Conservation (phyloP, 1,284 basidiomycete genomes). For the Phellopilus nigrolimitatus region DNA sequence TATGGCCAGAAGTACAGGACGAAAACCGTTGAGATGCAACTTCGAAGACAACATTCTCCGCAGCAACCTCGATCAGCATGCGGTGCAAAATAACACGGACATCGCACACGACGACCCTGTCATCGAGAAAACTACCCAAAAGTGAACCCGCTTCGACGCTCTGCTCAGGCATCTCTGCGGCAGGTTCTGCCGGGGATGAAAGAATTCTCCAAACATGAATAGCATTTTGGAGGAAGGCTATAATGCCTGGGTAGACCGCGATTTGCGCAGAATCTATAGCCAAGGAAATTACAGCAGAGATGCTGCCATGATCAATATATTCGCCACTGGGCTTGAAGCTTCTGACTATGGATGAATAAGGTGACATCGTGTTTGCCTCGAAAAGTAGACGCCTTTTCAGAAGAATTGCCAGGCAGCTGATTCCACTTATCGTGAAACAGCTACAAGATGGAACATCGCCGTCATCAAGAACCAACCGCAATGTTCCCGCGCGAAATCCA, state of each 20-base stretch:
- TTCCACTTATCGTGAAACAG: conserved; percentile 5
- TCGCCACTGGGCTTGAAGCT: conserved; percentile 4
- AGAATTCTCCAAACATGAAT: conserved; percentile 43
- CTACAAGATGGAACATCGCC: conserved; percentile 7
- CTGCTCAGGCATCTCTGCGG: neutral
- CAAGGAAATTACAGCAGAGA: conserved; percentile 1
- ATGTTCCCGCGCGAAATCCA: conserved; percentile 1
- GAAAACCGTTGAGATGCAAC: conserved; percentile 38
- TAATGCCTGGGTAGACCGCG: conserved; percentile 53
- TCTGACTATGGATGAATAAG: conserved; percentile 15
- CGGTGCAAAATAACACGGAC: conserved; percentile 7
- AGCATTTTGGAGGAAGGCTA: conserved; percentile 55
- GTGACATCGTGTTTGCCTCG: conserved; percentile 7
- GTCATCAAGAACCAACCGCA: conserved; percentile 1
- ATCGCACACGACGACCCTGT: conserved; percentile 7
- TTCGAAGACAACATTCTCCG: conserved; percentile 43
- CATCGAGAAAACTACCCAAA: conserved; percentile 4
- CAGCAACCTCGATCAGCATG: conserved; percentile 40
- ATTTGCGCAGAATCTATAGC: conserved; percentile 32
- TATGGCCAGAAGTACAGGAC: conserved; percentile 31
- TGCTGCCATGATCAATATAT: conserved; percentile 10
- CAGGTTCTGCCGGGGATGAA: neutral
- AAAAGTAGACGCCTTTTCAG: conserved; percentile 16
- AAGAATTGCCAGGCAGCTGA: conserved; percentile 6
- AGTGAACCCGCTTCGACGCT: neutral